These are phyloP conservation scores for Microbotryum lychnidis-dioicae DNA, from an alignment of 1,284 basidiomycete species.

Conservation along the genomic window DNA sequence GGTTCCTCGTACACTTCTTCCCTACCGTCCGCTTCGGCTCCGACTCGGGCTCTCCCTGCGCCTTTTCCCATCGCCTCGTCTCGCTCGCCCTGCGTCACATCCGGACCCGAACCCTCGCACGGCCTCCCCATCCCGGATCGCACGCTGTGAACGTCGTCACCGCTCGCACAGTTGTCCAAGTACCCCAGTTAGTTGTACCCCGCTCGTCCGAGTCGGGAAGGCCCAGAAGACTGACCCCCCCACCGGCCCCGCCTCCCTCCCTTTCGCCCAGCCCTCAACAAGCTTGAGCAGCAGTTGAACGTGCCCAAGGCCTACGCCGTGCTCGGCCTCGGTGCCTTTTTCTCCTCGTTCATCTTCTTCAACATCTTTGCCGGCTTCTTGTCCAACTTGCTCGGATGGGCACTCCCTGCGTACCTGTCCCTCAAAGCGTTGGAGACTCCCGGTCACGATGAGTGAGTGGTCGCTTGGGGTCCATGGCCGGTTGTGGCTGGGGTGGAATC, in stretches of 20 bases:
- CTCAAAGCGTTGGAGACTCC: conserved; percentile 71
- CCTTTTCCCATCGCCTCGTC: background rate
- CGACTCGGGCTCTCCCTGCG: background rate
- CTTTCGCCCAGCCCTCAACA: conserved; percentile 50
- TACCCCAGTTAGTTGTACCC: conserved; percentile 52
- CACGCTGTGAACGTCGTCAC: background rate
- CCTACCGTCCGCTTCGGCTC: background rate
- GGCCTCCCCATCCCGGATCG: background rate
- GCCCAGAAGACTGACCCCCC: background rate
- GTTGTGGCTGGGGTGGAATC: background rate
- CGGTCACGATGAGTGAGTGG: conserved; percentile 25
- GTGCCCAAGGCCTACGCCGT: conserved; percentile 89
- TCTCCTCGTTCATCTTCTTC: conserved; percentile 56
- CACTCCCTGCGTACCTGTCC: conserved; percentile 71
- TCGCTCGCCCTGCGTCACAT: background rate
- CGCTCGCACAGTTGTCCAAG: conserved; percentile 61
- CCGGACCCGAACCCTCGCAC: background rate
- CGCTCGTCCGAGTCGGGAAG: background rate
- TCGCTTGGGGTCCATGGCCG: too few relatives aligned
- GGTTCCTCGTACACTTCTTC: background rate
- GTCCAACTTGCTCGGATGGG: conserved; percentile 77
- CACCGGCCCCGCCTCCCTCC: background rate
- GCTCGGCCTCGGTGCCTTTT: conserved; percentile 59
- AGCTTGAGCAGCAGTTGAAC: conserved; percentile 79
- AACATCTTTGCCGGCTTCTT: conserved; percentile 71